These are phyloP conservation scores for Hemerocallis citrina DNA, from an alignment of 106 monocot species.

Conservation along the genomic window DNA sequence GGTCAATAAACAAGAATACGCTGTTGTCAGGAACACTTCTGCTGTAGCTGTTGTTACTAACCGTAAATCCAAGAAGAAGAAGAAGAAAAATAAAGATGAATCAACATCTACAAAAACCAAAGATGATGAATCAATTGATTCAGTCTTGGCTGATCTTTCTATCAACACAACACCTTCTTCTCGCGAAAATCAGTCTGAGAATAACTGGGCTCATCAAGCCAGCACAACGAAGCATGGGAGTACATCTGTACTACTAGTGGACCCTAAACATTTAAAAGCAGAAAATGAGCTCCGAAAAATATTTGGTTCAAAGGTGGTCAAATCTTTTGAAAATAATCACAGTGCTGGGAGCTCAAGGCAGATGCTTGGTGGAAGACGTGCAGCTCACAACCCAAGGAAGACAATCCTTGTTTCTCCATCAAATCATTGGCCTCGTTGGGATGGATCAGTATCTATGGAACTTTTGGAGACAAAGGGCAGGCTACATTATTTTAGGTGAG, in stretches of 20 bases:
- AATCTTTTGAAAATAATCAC: slow-evolving; percentile 68
- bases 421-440: slow-evolving; percentile 83
- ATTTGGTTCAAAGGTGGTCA: slow-evolving; percentile 94
- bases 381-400: slow-evolving; percentile 55
- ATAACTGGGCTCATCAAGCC: slow-evolving; percentile 1
- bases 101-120: slow-evolving; percentile 5
- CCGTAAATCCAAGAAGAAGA: slow-evolving; percentile 89
- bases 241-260: slow-evolving; percentile 44
- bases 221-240: slow-evolving; percentile 9
- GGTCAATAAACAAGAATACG: slow-evolving; percentile 14
- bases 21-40: slow-evolving; percentile 14
- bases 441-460: slow-evolving; percentile 90
- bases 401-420: slow-evolving; percentile 70
- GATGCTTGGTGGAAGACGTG: slow-evolving; percentile 58
- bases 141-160: slow-evolving; percentile 66
- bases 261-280: slow-evolving; percentile 85
- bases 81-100: slow-evolving; percentile 65
- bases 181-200: background rate
- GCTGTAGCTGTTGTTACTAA: slow-evolving; percentile 15
- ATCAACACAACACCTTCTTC: slow-evolving; percentile 24
- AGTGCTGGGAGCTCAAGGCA: slow-evolving; percentile 57
- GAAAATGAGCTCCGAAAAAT: slow-evolving; percentile 91
- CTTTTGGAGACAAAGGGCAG: slow-evolving; percentile 71
- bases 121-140: slow-evolving; percentile 47
- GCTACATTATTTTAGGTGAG: slow-evolving; percentile 75